Conservation (phyloP, 106 monocot genomes). For the Acorus gramineus region DNA sequence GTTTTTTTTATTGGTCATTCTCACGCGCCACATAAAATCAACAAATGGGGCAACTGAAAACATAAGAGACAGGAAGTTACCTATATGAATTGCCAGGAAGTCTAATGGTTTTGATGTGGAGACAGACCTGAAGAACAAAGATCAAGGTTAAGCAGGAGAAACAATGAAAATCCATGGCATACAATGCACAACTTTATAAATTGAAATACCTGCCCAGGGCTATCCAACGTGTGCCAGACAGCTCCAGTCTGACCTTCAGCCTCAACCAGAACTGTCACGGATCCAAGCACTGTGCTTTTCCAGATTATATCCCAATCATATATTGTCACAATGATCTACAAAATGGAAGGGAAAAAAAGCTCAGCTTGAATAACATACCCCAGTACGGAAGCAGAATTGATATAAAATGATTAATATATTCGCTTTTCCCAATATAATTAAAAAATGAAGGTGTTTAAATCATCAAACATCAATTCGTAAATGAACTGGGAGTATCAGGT, state of each 20-base stretch:
- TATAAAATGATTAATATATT: too few species aligned
- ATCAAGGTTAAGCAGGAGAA: too few species aligned
- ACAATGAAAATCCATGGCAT: too few species aligned
- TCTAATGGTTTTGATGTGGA: slow-evolving; percentile 75
- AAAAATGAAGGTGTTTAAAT: too few species aligned
- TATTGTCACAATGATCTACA: slow-evolving; percentile 88
- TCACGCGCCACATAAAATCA: too few species aligned
- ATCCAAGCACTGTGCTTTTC: slow-evolving; percentile 96
- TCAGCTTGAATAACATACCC: neutral
- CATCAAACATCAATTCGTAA: too few species aligned
- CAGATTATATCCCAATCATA: slow-evolving; percentile 99
- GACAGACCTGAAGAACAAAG: slow-evolving; percentile 66
- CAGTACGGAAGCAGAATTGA: too few species aligned
- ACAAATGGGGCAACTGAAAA: neutral
- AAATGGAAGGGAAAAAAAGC: slow-evolving; percentile 14
- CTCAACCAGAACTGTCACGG: slow-evolving; percentile 77
- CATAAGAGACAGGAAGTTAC: slow-evolving; percentile 28
- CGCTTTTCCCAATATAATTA: too few species aligned
- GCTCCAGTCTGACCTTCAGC: slow-evolving; percentile 72
- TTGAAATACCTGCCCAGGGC: slow-evolving; percentile 67
- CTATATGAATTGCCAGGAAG: slow-evolving; percentile 54
- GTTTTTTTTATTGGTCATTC: too few species aligned
- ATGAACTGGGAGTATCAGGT: too few species aligned
- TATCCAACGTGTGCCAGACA: slow-evolving; percentile 74
- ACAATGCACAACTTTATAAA: too few species aligned